phyloP scores from a whole-genome alignment of 169 alveolate species.

The Eimeria acervulina region DNA sequence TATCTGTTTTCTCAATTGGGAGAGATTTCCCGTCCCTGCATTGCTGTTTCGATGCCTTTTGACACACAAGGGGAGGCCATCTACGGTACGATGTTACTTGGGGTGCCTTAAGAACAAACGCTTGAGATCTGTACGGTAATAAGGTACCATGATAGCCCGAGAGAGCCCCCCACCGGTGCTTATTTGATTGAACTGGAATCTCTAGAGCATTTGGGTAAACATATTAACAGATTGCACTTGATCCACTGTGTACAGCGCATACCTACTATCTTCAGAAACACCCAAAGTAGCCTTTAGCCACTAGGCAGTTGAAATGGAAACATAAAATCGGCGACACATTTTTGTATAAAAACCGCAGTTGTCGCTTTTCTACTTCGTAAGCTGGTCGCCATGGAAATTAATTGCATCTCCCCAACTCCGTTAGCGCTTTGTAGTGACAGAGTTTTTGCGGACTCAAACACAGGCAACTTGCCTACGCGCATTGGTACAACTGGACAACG shows the following conservation, averaged over 20 bases:
- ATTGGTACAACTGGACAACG: too few relatives aligned
- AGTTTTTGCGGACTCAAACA: too few relatives aligned
- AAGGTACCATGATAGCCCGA: too few relatives aligned
- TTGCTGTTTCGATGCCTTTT: neutral
- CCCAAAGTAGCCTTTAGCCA: neutral
- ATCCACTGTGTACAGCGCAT: too few relatives aligned
- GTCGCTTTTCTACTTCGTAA: neutral
- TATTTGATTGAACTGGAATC: too few relatives aligned
- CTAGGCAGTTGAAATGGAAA: neutral
- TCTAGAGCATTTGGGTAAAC: too few relatives aligned
- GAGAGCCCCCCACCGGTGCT: too few relatives aligned
- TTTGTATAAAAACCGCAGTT: neutral
- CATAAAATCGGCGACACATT: neutral
- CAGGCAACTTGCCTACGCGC: too few relatives aligned
- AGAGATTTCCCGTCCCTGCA: neutral
- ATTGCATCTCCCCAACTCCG: neutral
- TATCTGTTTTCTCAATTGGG: neutral
- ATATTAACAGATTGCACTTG: too few relatives aligned
- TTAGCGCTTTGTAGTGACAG: too few relatives aligned
- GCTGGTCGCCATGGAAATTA: neutral
- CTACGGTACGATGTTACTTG: neutral
- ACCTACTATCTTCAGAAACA: neutral
- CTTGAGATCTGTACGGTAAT: too few relatives aligned
- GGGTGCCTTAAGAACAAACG: too few relatives aligned
- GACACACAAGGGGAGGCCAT: neutral